Conservation (phyloP, 2,329 filamentous ascomycete genomes). For the Endoconidiophora laricicola region DNA sequence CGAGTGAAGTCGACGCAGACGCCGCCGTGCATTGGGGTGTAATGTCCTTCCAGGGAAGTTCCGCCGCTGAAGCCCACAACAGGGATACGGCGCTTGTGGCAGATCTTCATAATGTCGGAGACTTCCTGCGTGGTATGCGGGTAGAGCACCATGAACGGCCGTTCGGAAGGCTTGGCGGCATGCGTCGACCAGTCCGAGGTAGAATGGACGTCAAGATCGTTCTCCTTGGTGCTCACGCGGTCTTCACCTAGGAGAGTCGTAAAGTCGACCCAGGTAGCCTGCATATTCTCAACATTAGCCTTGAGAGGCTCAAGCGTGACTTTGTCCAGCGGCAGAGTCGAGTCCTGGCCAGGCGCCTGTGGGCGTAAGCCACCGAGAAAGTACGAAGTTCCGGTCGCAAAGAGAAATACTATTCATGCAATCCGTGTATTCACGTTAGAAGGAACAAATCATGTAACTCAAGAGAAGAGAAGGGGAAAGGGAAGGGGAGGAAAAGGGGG, state of each 20-base stretch:
- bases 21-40: constrained; percentile 64
- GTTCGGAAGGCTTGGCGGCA: constrained; percentile 28
- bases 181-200: constrained; percentile 49
- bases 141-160: constrained; percentile 56
- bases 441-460: neutral
- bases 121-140: constrained; percentile 69
- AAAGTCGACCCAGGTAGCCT: constrained; percentile 56
- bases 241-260: constrained; percentile 45
- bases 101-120: constrained; percentile 74
- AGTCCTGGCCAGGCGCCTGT: constrained; percentile 32
- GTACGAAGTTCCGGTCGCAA: constrained; percentile 36
- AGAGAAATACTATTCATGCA: constrained; percentile 30
- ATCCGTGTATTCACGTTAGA: neutral
- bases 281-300: constrained; percentile 43
- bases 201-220: constrained; percentile 39
- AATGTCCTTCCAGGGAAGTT: constrained; percentile 80
- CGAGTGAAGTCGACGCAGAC: constrained; percentile 72
- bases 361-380: constrained; percentile 41
- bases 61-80: constrained; percentile 79
- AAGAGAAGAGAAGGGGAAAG: neutral
- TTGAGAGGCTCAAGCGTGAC: constrained; percentile 38
- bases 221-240: constrained; percentile 42
- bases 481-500: neutral
- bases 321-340: constrained; percentile 41
- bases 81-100: constrained; percentile 63